Evolutionary conservation across 768 basidiomycete species (phyloP), one percentile per base, ranked within the genome.

Genomic region (Xerocomellus amylosporus): DNA sequence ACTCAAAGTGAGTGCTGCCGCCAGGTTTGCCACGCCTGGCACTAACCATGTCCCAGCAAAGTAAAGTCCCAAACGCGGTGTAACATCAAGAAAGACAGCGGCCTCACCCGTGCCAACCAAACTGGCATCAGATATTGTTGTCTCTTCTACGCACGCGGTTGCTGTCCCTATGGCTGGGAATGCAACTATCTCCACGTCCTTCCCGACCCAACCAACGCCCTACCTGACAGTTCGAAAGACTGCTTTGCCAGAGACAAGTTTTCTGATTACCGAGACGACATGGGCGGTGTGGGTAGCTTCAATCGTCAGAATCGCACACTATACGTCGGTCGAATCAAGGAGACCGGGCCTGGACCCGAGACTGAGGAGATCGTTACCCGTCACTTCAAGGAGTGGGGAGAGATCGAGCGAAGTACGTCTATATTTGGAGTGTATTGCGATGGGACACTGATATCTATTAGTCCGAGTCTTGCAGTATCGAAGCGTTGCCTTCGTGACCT

Each of bases 271-370:
- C 78, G 96, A 56, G 97, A 99, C 69, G 97, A 99, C 69, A 98
- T 99, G 97, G 97, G 97, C 63, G 97, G 97, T 73, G 96, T 98
- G 30, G 97, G 97, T 13, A 93, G 90, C 55, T 98, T 98, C 75
- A 90, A 88, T 64, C 75, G 95, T 37, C 88, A 93, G 71, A 99
- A 99, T 70, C 76, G 96, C 55, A 98, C 97, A 37, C 69, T 99
- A 15, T 99, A 99, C 68, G 83, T 99, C 42, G 96, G 96, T 3
- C 80, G 93, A 51, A 94, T 99, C 61, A 90, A 90, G 68, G 95
- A 97, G 76, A 91, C 88, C 0, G 91, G 92, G 0, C 84, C 77
- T 37, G 92, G 94, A 26, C 77, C 79, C 17, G 96, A 98, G 73
- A 95, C 93, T 12, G 93, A 98, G 73, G 91, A 93, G 66, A 85